Conservation (phyloP, 179 eudicot genomes). For the Nepenthes alata region DNA sequence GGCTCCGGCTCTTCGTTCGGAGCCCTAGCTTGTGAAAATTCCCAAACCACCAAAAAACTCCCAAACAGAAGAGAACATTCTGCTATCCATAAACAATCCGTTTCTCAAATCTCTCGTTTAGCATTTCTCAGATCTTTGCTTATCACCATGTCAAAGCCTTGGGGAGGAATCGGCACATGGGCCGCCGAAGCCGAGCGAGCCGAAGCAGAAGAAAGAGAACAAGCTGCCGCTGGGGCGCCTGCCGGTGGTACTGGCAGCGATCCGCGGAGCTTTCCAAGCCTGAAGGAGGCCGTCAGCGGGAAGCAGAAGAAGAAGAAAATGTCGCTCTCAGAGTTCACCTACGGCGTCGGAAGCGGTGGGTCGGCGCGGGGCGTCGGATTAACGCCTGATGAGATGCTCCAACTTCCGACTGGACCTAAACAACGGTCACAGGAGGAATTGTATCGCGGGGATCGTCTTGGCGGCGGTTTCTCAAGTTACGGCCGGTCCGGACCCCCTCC, state of each 20-base stretch:
- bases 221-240: constrained; percentile 29
- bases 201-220: constrained; percentile 53
- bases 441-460: constrained; percentile 27
- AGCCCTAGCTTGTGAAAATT: constrained; percentile 16
- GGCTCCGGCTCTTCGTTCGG: constrained; percentile 22
- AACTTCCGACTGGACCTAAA: constrained; percentile 69
- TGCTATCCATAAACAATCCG: not conserved
- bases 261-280: constrained; percentile 39
- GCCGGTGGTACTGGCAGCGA: constrained; percentile 13
- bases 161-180: constrained; percentile 86
- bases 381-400: constrained; percentile 56
- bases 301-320: constrained; percentile 48
- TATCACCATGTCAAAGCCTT: constrained; percentile 56
- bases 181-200: constrained; percentile 84
- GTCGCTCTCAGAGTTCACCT: constrained; percentile 23
- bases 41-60: not conserved
- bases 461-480: constrained; percentile 55
- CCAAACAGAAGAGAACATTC: not conserved
- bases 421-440: constrained; percentile 47
- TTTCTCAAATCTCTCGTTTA: not conserved
- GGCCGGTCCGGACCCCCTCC: constrained; percentile 17
- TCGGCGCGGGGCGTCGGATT: constrained; percentile 21
- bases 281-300: constrained; percentile 29
- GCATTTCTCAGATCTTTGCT: constrained; percentile 6
- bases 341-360: constrained; percentile 11